Base-by-base conservation (phyloP, 805 yeast genomes). In the Geotrichum ghanense region DNA sequence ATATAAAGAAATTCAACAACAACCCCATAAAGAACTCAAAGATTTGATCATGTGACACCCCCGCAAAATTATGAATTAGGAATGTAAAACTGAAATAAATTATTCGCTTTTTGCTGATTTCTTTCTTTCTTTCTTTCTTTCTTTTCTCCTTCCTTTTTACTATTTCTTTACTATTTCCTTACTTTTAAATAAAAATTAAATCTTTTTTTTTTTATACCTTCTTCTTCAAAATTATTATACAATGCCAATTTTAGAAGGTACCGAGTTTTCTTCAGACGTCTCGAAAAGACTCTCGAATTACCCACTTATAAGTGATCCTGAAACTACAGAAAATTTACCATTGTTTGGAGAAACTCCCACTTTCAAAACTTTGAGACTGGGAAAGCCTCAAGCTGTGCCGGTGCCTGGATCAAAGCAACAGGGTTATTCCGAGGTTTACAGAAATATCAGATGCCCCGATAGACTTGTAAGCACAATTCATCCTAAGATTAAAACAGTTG, bases 371-470 rank as follows among this genome's bases (percentile, higher is more conserved):
- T 31, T 31, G 19, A 16, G 16, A 12, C 10, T 31, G 17, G 60
- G 61, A 22, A 52, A 57, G 44, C 50, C 55, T 20, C 73, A 68
- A 55, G 68, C 69, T 4, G 59, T 58, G 1, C 59, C 70, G 6
- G 42, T 75, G 1, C 72, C 75, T 1, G 66, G 67, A 21, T 51
- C 72, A 10, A 57, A 58, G 26, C 56, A 63, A 46, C 64, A 64
- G 1, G 81, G 79, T 4, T 73, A 61, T 58, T 74, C 83, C 22
- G 70, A 75, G 1, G 58, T 74, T 6, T 81, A 70, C 56, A 64
- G 86, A 47, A 76, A 69, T 53, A 59, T 61, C 10, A 53, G 62
- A 12, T 52, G 66, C 3, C 59, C 64, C 16, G 66, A 62, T 22
- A 53, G 56, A 12, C 53, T 62, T 20, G 34, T 62, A 10, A 51